Evolutionary conservation across 2,329 filamentous ascomycete genomes (phyloP), one percentile per base, ranked within the genome.

Genomic region (Colletotrichum horii): DNA sequence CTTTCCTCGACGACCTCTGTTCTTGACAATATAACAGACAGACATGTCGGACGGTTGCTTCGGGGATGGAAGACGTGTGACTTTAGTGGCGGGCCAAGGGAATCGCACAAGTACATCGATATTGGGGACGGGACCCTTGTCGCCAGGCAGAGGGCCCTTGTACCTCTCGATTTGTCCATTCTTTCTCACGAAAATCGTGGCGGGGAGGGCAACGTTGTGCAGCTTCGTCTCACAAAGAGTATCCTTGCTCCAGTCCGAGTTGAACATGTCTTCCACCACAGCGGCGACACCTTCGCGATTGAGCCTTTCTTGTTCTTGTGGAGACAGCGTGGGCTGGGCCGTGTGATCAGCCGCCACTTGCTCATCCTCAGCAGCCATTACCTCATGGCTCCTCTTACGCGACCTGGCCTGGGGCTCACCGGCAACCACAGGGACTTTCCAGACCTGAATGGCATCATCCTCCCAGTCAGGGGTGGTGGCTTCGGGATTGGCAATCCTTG

Each of bases 1-100:
- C 80, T 94, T 96, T 68, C 97, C 97, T 70, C 97, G 91, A 70
- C 94, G 90, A 48, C 93, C 88, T 77, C 95, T 92, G 70, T 91
- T 92, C 79, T 95, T 94, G 81, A 98, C 90, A 74, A 99, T 93
- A 83, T 99, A 99, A 74, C 94, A 98, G 79, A 98, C 87, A 8
- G 95, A 93, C 62, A 93, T 92, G 32, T 87, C 87, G 1, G 91
- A 91, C 7, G 93, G 93, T 24, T 87, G 85, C 0, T 95, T 94
- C 1, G 88, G 88, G 16, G 3, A 6, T 1, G 97, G 97, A 4
- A 98, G 88, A 16, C 83, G 85, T 19, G 89, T 82, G 14, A 96
- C 86, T 71, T 89, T 84, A 6, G 94, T 91, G 19, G 91, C 94
- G 14, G 95, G 95, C 95, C 95, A 98, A 3, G 95, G 95, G 78